phyloP scores from a whole-genome alignment of 352 stramenopile species.

The Phytopythium delawarense region DNA sequence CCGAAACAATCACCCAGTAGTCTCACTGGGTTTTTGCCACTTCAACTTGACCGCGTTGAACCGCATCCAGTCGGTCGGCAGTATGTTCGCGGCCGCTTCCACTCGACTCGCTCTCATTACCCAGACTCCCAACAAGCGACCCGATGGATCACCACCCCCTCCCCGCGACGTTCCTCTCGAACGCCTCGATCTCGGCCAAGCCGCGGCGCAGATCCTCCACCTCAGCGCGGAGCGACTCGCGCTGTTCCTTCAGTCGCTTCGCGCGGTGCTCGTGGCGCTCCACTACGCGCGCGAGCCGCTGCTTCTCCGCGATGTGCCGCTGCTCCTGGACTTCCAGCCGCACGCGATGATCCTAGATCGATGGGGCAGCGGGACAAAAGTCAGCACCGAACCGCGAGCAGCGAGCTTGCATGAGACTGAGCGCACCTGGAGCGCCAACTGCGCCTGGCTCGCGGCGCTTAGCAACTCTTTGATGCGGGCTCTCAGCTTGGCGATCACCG shows the following conservation, averaged over 20 bases:
- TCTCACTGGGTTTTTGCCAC: too few relatives aligned
- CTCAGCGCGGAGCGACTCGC: constrained; percentile 10
- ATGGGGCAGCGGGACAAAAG: background rate
- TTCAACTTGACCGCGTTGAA: too few relatives aligned
- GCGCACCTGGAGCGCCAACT: constrained; percentile 17
- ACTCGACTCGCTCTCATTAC: too few relatives aligned
- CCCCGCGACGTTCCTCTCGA: constrained; percentile 11
- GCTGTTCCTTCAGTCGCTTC: background rate
- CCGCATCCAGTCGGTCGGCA: too few relatives aligned
- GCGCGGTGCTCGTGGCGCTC: background rate
- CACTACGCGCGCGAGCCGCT: background rate
- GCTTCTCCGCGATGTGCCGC: background rate
- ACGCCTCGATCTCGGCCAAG: constrained; percentile 17
- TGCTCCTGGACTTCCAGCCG: constrained; percentile 16
- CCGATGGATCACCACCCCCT: background rate
- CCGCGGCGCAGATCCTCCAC: constrained; percentile 13
- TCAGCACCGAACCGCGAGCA: background rate
- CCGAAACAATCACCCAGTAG: too few relatives aligned
- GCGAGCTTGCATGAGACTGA: background rate
- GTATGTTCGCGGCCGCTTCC: too few relatives aligned
- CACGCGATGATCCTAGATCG: constrained; percentile 11
- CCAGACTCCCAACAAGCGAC: too few relatives aligned
- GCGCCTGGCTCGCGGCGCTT: background rate
- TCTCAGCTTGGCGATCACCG: constrained; percentile 3
- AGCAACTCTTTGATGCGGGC: constrained; percentile 11